A percentile compares a stretch with the other conserved stretches of the same genome.
phyloP scores from a whole-genome alignment of 768 basidiomycete species.

The Lactarius evosmus region DNA sequence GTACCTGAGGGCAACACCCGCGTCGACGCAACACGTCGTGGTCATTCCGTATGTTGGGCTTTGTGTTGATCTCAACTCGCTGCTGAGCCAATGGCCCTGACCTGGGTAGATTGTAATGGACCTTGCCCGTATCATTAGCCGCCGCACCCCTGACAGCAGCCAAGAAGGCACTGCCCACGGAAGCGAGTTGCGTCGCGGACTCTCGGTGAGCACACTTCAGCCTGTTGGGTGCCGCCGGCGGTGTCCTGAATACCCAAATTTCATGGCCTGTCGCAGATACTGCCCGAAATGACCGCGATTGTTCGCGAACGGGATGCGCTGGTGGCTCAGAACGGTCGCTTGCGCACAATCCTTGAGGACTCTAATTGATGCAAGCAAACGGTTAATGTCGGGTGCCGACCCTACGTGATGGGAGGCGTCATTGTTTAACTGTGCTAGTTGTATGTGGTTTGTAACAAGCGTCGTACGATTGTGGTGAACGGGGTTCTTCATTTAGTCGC shows the following conservation, averaged over 20 bases:
- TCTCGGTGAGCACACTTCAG: not conserved
- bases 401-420: not conserved
- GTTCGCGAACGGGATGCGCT: slow-evolving; percentile 13
- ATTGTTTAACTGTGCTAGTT: not conserved
- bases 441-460: not conserved
- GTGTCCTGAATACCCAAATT: slow-evolving; percentile 1
- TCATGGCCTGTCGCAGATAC: not conserved
- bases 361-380: not conserved
- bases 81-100: not conserved
- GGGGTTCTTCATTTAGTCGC: not conserved
- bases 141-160: not conserved
- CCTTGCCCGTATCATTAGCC: slow-evolving; percentile 1
- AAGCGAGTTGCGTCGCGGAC: slow-evolving; percentile 1
- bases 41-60: slow-evolving; percentile 13
- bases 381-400: not conserved
- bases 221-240: no score
- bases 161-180: not conserved
- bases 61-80: not conserved
- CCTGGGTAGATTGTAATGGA: slow-evolving; percentile 12
- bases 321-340: slow-evolving; percentile 6
- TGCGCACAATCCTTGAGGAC: not conserved
- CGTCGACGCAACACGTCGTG: not conserved
- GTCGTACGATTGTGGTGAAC: not conserved
- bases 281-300: slow-evolving; percentile 12
- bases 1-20: not conserved